Percentiles rank a stretch among this genome's conserved stretches.
Conservation (phyloP, 345 rosid genomes). For the Populus deltoides region DNA sequence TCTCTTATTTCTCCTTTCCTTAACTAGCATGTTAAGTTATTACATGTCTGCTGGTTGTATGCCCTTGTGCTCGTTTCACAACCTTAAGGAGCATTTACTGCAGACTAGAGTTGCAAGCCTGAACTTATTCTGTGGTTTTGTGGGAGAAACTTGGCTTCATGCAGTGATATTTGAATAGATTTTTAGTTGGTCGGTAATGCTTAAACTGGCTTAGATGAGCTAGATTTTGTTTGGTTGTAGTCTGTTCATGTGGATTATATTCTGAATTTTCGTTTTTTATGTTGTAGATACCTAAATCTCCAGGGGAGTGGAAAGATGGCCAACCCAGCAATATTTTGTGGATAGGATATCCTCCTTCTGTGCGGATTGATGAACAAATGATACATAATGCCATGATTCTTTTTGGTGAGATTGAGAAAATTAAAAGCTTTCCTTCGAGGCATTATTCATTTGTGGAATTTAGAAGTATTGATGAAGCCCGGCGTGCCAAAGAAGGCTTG, state of each 20-base stretch:
- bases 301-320: constrained; percentile 51
- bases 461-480: constrained; percentile 93
- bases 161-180: not conserved
- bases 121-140: not conserved
- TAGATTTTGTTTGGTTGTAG: not conserved
- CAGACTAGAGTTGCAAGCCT: not conserved
- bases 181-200: not conserved
- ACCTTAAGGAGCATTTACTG: not conserved
- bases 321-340: constrained; percentile 82
- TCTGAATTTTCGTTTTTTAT: constrained; percentile 1
- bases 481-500: constrained; percentile 88
- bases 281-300: constrained; percentile 50
- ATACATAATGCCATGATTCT: constrained; percentile 97
- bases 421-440: constrained; percentile 71
- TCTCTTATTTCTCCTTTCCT: not conserved
- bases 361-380: constrained; percentile 87
- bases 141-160: not conserved
- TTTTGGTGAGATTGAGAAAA: constrained; percentile 95
- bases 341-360: constrained; percentile 94
- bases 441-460: constrained; percentile 91
- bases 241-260: not conserved
- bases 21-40: not conserved
- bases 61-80: not conserved
- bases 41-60: not conserved
- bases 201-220: not conserved